Conservation (phyloP, 192 early-diverging fungal species). For the Chytriomyces sp. region DNA sequence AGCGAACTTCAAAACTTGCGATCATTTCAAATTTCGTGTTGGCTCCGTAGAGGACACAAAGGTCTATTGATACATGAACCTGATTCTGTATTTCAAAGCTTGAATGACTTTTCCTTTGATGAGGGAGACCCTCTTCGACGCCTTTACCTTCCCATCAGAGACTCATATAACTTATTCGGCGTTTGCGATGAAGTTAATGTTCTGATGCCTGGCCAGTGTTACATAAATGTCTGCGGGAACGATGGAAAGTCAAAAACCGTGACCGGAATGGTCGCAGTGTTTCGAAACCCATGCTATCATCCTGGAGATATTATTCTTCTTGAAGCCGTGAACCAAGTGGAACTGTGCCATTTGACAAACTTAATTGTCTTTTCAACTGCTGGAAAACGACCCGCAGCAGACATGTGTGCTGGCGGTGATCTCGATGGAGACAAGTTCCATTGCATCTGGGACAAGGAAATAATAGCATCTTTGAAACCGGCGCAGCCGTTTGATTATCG, state of each 20-base stretch:
- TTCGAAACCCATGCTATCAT: constrained; percentile 44
- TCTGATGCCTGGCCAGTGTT: constrained; percentile 30
- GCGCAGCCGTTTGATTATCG: constrained; percentile 35
- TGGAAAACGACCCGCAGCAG: constrained; percentile 29
- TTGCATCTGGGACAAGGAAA: constrained; percentile 39
- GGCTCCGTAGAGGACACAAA: constrained; percentile 8
- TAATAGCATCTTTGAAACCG: constrained; percentile 2
- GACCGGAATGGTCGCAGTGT: constrained; percentile 29
- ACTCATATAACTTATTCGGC: constrained; percentile 27
- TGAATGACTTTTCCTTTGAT: background rate
- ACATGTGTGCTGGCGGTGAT: constrained; percentile 35
- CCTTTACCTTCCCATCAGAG: constrained; percentile 21
- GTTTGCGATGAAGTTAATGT: constrained; percentile 27
- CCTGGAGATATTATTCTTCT: constrained; percentile 38
- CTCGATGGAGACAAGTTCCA: constrained; percentile 39
- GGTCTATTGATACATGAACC: background rate
- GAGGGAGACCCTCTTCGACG: constrained; percentile 16
- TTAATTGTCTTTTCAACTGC: constrained; percentile 28
- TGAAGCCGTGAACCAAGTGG: constrained; percentile 25
- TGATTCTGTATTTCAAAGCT: background rate
- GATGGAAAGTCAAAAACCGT: background rate
- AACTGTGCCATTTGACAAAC: constrained; percentile 17
- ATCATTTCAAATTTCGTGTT: constrained; percentile 6
- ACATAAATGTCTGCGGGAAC: background rate
- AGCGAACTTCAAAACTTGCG: constrained; percentile 8